These are phyloP conservation scores for Dendryphion nanum DNA, from an alignment of 2,329 filamentous ascomycete genomes.

Conservation along the genomic window DNA sequence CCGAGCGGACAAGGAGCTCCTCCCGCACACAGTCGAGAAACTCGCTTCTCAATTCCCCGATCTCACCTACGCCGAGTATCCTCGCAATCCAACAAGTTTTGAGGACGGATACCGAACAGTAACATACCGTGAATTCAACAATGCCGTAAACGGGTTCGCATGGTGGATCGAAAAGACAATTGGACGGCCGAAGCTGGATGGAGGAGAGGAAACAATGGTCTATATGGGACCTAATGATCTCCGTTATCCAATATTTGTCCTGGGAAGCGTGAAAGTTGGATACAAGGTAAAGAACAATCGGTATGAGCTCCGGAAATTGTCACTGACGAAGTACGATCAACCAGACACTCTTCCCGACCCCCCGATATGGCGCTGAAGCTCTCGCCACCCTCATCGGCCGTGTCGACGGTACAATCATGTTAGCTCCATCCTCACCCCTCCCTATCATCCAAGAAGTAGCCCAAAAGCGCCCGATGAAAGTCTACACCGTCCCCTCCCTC, in stretches of 20 bases:
- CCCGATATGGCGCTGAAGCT: slow-evolving; percentile 14
- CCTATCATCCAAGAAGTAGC: no score
- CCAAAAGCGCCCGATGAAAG: no score
- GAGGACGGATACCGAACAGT: slow-evolving; percentile 26
- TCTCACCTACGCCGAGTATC: slow-evolving; percentile 5
- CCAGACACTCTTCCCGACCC: slow-evolving; percentile 14
- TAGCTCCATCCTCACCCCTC: slow-evolving; percentile 4
- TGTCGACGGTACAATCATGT: slow-evolving; percentile 6
- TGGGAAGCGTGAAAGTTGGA: slow-evolving; percentile 19
- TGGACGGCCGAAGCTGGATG: slow-evolving; percentile 16
- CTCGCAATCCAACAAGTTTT: slow-evolving; percentile 4
- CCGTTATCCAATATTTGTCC: slow-evolving; percentile 11
- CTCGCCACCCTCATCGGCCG: slow-evolving; percentile 8
- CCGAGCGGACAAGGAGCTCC: no score
- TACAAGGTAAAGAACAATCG: slow-evolving; percentile 19
- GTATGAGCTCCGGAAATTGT: no score
- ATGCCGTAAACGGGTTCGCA: slow-evolving; percentile 32
- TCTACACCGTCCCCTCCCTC: no score
- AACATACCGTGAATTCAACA: slow-evolving; percentile 22
- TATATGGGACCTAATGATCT: slow-evolving; percentile 25
- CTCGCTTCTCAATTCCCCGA: no score
- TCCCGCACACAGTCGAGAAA: no score
- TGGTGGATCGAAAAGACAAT: slow-evolving; percentile 34
- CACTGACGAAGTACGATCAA: background rate
- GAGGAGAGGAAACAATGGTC: slow-evolving; percentile 13